Percentiles rank a stretch among this genome's conserved stretches.
phyloP scores from a whole-genome alignment of 148 eudicot genomes.

The Arbutus unedo region DNA sequence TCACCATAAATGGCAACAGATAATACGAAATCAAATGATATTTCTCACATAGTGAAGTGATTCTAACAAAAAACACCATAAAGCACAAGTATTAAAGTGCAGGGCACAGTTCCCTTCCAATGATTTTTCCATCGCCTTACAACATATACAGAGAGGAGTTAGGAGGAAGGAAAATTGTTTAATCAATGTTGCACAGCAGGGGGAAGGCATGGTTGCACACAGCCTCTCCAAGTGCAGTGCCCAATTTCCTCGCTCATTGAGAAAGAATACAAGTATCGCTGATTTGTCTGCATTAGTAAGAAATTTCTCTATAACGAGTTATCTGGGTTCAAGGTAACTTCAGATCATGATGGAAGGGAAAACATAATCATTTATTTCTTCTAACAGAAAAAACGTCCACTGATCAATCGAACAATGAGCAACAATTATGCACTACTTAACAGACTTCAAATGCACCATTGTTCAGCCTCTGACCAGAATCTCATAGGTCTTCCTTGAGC shows the following conservation, averaged over 20 bases:
- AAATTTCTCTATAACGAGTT: not conserved
- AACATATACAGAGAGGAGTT: not conserved
- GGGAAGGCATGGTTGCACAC: not conserved
- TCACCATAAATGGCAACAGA: not conserved
- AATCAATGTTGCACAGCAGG: not conserved
- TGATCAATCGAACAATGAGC: not conserved
- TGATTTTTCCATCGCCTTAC: not conserved
- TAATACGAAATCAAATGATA: not conserved
- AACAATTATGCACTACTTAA: not conserved
- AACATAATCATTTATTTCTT: not conserved
- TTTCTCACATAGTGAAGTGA: not conserved
- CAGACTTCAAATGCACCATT: not conserved
- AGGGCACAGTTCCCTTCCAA: not conserved
- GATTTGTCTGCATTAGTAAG: not conserved
- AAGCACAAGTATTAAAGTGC: not conserved
- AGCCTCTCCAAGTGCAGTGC: not conserved
- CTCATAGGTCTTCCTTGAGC: not conserved
- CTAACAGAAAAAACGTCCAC: not conserved
- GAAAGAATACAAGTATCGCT: slow-evolving; percentile 1
- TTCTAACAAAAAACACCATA: not conserved
- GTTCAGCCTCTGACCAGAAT: not conserved
- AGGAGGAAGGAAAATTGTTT: not conserved
- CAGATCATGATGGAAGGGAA: not conserved
- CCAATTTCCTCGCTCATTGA: not conserved
- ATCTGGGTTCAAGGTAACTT: not conserved